phyloP scores from a whole-genome alignment of 2,329 filamentous ascomycete species.

The Berkeleyomyces basicola region DNA sequence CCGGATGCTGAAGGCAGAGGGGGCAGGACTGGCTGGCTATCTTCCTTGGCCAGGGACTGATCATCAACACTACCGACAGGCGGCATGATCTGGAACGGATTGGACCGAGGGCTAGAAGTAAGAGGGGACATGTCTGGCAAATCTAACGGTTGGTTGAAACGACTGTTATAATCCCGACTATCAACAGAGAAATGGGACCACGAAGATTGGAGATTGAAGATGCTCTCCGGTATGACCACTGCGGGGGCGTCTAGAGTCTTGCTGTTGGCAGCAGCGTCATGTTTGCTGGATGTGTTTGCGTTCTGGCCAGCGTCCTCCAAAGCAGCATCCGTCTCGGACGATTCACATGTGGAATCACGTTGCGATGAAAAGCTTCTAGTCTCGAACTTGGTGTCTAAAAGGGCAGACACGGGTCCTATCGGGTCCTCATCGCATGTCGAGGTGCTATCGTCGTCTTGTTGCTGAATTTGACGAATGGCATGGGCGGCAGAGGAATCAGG shows the following conservation, averaged over 20 bases:
- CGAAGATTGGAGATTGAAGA: slow-evolving; percentile 37
- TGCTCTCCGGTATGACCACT: slow-evolving; percentile 27
- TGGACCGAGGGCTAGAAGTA: background rate
- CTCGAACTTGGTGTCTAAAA: background rate
- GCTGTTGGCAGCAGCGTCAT: slow-evolving; percentile 23
- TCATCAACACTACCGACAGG: background rate
- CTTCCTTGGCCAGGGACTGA: background rate
- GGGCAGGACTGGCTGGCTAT: background rate
- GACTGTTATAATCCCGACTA: slow-evolving; percentile 25
- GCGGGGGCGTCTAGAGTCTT: slow-evolving; percentile 32
- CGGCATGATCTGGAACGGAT: background rate
- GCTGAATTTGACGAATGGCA: slow-evolving; percentile 17
- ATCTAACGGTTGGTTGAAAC: slow-evolving; percentile 7
- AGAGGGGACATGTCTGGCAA: slow-evolving; percentile 14
- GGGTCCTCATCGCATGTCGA: slow-evolving; percentile 19
- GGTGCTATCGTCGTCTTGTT: slow-evolving; percentile 20
- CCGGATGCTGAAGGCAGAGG: background rate
- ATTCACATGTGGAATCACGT: slow-evolving; percentile 26
- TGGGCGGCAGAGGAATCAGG: slow-evolving; percentile 18
- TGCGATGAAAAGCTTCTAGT: slow-evolving; percentile 19
- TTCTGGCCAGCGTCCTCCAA: slow-evolving; percentile 16
- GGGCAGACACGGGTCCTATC: slow-evolving; percentile 16
- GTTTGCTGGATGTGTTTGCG: background rate
- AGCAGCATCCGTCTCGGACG: slow-evolving; percentile 21
- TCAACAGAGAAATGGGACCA: slow-evolving; percentile 46